A percentile compares a stretch with the other conserved stretches of the same genome.
These are phyloP conservation scores for Chaetomium strumarium DNA, from an alignment of 2,329 filamentous ascomycete genomes.

Conservation along the genomic window DNA sequence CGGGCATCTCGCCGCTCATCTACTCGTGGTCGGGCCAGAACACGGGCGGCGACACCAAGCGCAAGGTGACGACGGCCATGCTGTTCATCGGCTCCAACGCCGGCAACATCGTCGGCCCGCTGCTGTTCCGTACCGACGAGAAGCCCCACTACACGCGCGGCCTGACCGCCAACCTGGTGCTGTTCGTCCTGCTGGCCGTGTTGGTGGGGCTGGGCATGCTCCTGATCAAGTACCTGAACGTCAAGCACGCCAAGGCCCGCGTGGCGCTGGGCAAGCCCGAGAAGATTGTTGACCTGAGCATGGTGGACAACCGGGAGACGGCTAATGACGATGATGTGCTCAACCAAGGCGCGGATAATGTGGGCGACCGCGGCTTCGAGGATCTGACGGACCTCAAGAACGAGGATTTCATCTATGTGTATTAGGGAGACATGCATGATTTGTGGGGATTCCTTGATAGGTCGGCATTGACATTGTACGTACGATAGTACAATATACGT, in stretches of 20 bases:
- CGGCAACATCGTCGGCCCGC: constrained; percentile 1
- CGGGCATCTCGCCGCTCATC: constrained; percentile 4
- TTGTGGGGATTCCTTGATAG: too few relatives aligned
- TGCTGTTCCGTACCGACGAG: constrained; percentile 3
- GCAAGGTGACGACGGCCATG: constrained; percentile 1
- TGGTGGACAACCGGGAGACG: not conserved
- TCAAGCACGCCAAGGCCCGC: constrained; percentile 1
- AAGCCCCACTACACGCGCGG: constrained; percentile 1
- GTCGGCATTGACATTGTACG: too few relatives aligned
- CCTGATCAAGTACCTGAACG: constrained; percentile 1
- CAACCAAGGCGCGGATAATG: constrained; percentile 1
- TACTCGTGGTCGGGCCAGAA: constrained; percentile 6
- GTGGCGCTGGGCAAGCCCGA: constrained; percentile 5
- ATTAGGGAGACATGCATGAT: not conserved
- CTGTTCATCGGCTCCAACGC: not conserved
- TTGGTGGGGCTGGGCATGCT: not conserved
- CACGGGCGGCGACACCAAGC: constrained; percentile 3
- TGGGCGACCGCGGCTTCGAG: not conserved
- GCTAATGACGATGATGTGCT: not conserved
- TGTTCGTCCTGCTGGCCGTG: not conserved
- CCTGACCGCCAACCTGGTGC: constrained; percentile 2
- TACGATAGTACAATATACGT: too few relatives aligned
- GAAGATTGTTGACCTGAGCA: constrained; percentile 7
- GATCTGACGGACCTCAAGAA: constrained; percentile 5
- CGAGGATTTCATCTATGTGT: constrained; percentile 7